These are phyloP conservation scores for Fraxinus anomala DNA, from an alignment of 257 asterid genomes.

Conservation along the genomic window DNA sequence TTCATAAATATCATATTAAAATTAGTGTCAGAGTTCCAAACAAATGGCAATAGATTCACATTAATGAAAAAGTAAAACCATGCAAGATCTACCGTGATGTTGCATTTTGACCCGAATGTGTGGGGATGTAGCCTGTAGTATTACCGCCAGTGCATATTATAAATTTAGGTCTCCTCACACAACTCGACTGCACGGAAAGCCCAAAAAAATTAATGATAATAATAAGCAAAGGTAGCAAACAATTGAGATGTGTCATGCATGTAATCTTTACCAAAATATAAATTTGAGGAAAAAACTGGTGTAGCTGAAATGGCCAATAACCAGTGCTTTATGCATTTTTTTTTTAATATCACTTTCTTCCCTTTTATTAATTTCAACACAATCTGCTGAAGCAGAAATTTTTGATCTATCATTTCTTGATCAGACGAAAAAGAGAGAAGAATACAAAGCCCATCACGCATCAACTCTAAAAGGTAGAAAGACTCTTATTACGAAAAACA, in stretches of 20 bases:
- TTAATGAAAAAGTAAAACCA: constrained; percentile 9
- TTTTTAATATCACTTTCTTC: not conserved
- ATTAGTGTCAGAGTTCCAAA: constrained; percentile 11
- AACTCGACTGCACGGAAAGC: constrained; percentile 47
- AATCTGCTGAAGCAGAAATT: constrained; percentile 2
- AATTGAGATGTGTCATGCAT: not conserved
- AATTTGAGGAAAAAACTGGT: constrained; percentile 8
- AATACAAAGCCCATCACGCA: not conserved
- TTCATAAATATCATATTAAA: constrained; percentile 23
- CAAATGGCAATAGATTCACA: constrained; percentile 2
- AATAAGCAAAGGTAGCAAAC: not conserved
- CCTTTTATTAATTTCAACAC: constrained; percentile 8
- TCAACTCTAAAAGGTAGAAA: not conserved
- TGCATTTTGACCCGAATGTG: constrained; percentile 59
- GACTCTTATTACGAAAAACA: not conserved
- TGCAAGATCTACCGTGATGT: constrained; percentile 53
- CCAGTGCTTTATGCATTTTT: not conserved
- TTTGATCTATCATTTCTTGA: not conserved
- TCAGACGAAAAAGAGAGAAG: not conserved
- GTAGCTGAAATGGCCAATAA: constrained; percentile 16
- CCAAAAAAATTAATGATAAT: not conserved
- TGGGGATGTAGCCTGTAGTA: constrained; percentile 65
- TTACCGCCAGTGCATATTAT: constrained; percentile 55
- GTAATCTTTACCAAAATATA: constrained; percentile 17
- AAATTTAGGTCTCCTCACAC: constrained; percentile 61